Conservation (phyloP, 2,329 filamentous ascomycete genomes). For the Nigrospora osmanthi region DNA sequence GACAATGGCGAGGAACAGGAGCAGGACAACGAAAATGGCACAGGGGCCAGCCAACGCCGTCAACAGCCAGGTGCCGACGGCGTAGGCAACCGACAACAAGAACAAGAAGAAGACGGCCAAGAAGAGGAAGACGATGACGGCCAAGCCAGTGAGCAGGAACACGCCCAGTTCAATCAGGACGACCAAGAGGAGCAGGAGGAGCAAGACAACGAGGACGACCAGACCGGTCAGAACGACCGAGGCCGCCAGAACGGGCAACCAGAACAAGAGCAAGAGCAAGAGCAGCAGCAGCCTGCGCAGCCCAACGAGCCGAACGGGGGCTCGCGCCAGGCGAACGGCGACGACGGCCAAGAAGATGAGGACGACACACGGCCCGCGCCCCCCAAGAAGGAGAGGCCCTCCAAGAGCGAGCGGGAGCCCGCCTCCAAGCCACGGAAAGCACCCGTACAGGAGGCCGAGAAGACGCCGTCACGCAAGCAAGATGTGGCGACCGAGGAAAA, state of each 20-base stretch:
- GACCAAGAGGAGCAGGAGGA: conserved; percentile 5
- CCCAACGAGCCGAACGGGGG: neutral
- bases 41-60: neutral
- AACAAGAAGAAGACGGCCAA: neutral
- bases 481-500: conserved; percentile 16
- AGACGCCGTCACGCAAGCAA: conserved; percentile 12
- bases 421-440: neutral
- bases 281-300: neutral
- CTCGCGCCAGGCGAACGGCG: too few relatives aligned
- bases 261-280: conserved; percentile 5
- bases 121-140: neutral
- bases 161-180: neutral
- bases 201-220: conserved; percentile 1
- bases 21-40: neutral
- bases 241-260: conserved; percentile 2
- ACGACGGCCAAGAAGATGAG: conserved; percentile 28
- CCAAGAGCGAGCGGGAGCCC: conserved; percentile 12
- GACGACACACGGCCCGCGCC: conserved; percentile 9
- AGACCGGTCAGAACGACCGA: neutral
- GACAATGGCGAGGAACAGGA: neutral
- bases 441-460: neutral
- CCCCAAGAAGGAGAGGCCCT: neutral
- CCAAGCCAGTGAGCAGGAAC: neutral
- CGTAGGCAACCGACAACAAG: neutral
- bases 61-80: conserved; percentile 9